Base-by-base conservation (phyloP, 2,329 filamentous ascomycete species). In the Cyclaneusma minus region DNA sequence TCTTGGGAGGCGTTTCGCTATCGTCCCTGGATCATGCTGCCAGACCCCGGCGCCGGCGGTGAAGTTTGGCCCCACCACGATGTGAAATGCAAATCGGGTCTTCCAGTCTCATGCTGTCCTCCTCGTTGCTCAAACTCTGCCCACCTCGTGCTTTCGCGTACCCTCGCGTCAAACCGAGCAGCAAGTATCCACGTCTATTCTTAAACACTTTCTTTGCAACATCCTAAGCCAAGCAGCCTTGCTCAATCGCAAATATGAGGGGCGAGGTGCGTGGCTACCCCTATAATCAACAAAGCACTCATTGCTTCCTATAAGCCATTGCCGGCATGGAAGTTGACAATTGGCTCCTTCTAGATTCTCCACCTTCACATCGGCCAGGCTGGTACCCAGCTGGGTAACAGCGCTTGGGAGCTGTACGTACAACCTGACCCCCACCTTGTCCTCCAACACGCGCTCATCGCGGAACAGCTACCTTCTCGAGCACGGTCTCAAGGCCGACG, bases 281-380 rank as follows among this genome's bases (percentile, higher is more conserved):
- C 12, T 8, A 13, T 22, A 12, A n/a, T 24, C 18, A 4, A n/a
- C 10, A 25, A 15, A n/a, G 9, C 12, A 16, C 27, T 7, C 12
- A 12, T 12, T 22, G n/a, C 21, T 13, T 13, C 16, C 10, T 16
- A 11, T n/a, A 11, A 6, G 15, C 19, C 9, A 22, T 11, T 15
- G 9, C 7, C 17, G 13, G 15, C 13, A 9, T 14, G 5, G 12
- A 21, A 11, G 10, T 10, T 19, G 6, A 15, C 16, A 24, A 26
- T n/a, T n/a, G n/a, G n/a, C n/a, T n/a, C n/a, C 13, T 28, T 22
- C 9, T 39, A 75, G 68, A 64, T 76, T 49, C 65, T 64, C 47
- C 70, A 76, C 52, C 54, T 76, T 42, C 69, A 75, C 49, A 69
- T 76, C 50, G 70, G 70, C 51, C 70, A 76, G 55, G 70, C 70